Conservation (phyloP, 139 green algal genomes). For the Nannochloris sp. region DNA sequence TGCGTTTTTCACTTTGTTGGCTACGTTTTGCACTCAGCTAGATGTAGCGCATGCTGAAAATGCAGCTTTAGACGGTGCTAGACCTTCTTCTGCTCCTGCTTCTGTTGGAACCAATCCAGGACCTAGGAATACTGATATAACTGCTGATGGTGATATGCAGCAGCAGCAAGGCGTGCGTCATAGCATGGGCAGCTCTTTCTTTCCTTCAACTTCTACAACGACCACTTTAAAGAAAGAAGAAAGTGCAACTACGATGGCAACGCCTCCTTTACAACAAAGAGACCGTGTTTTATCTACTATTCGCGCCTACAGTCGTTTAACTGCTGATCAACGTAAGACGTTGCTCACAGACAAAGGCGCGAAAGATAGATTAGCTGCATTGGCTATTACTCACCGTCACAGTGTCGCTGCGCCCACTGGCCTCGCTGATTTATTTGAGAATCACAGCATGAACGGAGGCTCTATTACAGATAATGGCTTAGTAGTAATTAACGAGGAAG, state of each 20-base stretch:
- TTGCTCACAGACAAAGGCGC: conserved; percentile 15
- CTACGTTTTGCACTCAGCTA: conserved; percentile 33
- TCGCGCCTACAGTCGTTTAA: neutral
- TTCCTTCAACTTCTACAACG: neutral
- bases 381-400: neutral
- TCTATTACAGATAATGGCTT: neutral
- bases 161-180: neutral
- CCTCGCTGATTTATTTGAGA: no score
- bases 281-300: conserved; percentile 1
- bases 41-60: conserved; percentile 35
- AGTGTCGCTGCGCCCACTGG: neutral
- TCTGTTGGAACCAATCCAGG: neutral
- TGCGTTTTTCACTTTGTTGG: conserved; percentile 37
- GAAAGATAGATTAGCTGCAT: neutral
- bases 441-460: no score
- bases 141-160: neutral
- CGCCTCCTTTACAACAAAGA: neutral
- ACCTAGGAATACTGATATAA: neutral
- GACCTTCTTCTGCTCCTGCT: no score
- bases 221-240: no score
- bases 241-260: neutral
- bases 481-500: neutral
- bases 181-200: neutral
- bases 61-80: conserved; percentile 25
- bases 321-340: neutral